phyloP scores from a whole-genome alignment of 768 basidiomycete genomes.

The Termitomyces sp. region DNA sequence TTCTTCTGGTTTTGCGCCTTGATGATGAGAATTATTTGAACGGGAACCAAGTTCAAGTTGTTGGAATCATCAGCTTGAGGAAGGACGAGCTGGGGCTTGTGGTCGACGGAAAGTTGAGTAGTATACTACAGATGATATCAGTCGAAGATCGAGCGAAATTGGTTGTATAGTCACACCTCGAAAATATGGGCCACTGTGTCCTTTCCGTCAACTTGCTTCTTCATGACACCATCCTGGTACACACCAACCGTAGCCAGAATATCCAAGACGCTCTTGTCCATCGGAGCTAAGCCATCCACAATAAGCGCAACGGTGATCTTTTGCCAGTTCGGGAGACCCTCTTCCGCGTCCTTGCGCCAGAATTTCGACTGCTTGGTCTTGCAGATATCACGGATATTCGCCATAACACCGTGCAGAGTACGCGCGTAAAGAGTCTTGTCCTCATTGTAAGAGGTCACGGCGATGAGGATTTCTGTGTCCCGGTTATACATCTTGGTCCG shows the following conservation, averaged over 20 bases:
- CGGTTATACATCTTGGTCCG: slow-evolving; percentile 86
- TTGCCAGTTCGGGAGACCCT: slow-evolving; percentile 86
- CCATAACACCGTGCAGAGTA: slow-evolving; percentile 93
- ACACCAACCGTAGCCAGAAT: slow-evolving; percentile 85
- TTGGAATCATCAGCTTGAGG: slow-evolving; percentile 87
- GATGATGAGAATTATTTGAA: slow-evolving; percentile 86
- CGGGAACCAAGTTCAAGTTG: slow-evolving; percentile 90
- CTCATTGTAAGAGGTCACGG: slow-evolving; percentile 91
- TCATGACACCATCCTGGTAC: slow-evolving; percentile 94
- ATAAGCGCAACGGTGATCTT: slow-evolving; percentile 87
- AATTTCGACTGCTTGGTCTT: slow-evolving; percentile 92
- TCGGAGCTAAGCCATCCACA: slow-evolving; percentile 87
- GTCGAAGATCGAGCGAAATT: neutral
- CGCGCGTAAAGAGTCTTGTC: slow-evolving; percentile 87
- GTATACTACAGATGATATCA: slow-evolving; percentile 63
- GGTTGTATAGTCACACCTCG: slow-evolving; percentile 63
- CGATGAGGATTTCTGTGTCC: slow-evolving; percentile 90
- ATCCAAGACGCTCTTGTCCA: slow-evolving; percentile 94
- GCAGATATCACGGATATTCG: slow-evolving; percentile 97
- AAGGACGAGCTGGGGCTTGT: slow-evolving; percentile 85
- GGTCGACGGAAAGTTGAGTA: slow-evolving; percentile 90
- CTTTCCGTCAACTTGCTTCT: slow-evolving; percentile 86
- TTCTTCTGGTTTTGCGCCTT: slow-evolving; percentile 98
- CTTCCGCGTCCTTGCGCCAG: slow-evolving; percentile 80
- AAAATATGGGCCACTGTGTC: slow-evolving; percentile 93